Percentiles rank a stretch among this genome's conserved stretches.
These are phyloP conservation scores for Xylaria scruposa DNA, from an alignment of 495 filamentous ascomycete species.

Conservation along the genomic window DNA sequence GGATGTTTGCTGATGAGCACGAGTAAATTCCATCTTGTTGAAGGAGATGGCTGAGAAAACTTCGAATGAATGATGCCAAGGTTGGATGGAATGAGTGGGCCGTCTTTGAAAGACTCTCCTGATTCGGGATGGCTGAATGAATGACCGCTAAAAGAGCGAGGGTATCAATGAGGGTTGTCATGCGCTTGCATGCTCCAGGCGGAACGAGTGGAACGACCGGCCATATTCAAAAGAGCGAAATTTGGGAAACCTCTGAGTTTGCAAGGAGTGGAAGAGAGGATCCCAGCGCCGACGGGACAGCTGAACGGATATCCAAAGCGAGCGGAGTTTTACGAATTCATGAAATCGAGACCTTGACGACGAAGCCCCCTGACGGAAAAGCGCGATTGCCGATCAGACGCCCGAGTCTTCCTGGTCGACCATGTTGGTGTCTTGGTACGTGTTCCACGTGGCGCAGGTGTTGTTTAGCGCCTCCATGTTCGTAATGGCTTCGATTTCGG, in stretches of 20 bases:
- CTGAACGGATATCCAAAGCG: conserved; percentile 1
- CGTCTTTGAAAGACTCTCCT: background rate
- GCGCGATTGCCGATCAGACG: conserved; percentile 33
- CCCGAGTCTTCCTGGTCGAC: conserved; percentile 55
- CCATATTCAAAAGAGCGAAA: conserved; percentile 8
- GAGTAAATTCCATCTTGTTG: background rate
- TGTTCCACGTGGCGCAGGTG: conserved; percentile 51
- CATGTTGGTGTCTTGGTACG: conserved; percentile 39
- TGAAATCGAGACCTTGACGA: background rate
- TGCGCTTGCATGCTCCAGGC: background rate
- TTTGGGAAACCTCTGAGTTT: background rate
- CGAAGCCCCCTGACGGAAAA: background rate
- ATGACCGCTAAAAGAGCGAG: background rate
- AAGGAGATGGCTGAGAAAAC: background rate
- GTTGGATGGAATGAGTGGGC: conserved; percentile 10
- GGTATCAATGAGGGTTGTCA: background rate
- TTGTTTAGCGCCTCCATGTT: conserved; percentile 42
- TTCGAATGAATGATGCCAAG: background rate
- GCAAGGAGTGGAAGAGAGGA: background rate
- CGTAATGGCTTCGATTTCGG: conserved; percentile 47
- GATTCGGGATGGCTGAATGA: background rate
- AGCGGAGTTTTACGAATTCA: background rate
- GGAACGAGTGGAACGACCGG: conserved; percentile 10
- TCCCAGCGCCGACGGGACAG: conserved; percentile 11
- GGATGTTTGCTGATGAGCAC: background rate